Evolutionary conservation across 257 asterid species (phyloP), one percentile per base, ranked within the genome.

Genomic region (Orobanche coerulescens): DNA sequence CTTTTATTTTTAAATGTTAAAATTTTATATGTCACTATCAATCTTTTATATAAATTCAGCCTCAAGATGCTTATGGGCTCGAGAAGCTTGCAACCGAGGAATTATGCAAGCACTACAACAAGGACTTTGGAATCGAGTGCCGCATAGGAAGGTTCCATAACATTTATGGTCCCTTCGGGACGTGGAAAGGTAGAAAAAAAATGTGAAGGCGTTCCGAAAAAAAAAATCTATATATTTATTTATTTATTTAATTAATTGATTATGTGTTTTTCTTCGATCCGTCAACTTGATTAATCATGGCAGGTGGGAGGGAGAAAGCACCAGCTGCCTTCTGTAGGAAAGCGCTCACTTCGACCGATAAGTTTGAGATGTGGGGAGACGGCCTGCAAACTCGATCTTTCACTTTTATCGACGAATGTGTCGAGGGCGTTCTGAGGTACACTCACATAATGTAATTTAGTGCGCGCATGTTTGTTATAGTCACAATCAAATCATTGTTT

Each of bases 181-280:
- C 98, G 51, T 88, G 96, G 96, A 88, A 88, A 74, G 98, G 96
- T 86, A 71, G 64, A 60, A n/a, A n/a, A n/a, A n/a, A n/a, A n/a
- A n/a, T 56, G 63, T 23, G 36, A 58, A 58, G 18, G 31, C 36
- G 4, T 20, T 22, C 19, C 1, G 5, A n/a, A 0, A 36, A 31
- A 19, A 14, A 36, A 36, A 36, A n/a, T n/a, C n/a, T n/a, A n/a
- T n/a, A n/a, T n/a, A n/a, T n/a, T n/a, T n/a, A n/a, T n/a, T n/a
- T n/a, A n/a, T n/a, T n/a, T n/a, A n/a, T 15, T 20, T 15, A 46
- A 13, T 46, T 46, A 18, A 10, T 4, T 46, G 1, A 18, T n/a
- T n/a, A 15, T 4, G 20, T 6, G 30, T 18, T 10, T 19, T 47
- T 14, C 15, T 0, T 47, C 4, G 14, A 53, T 25, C 26, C 1